Evolutionary conservation across 2,329 filamentous ascomycete genomes (phyloP), one percentile per base, ranked within the genome.

Genomic region (Blastomyces silverae): DNA sequence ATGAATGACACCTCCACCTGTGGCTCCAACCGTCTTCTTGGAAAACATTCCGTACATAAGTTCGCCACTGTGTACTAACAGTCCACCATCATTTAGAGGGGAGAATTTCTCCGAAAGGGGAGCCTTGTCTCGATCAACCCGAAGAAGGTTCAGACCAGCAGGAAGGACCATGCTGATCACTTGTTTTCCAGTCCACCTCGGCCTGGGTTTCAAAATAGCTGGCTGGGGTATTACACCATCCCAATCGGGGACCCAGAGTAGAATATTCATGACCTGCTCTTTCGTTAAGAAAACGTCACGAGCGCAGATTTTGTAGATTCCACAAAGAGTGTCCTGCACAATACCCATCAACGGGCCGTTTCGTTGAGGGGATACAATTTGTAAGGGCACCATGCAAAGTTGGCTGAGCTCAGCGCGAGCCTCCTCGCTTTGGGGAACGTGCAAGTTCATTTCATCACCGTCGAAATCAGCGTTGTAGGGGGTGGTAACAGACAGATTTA

Each of bases 401-500:
- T 97, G 89, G 77, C 87, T 91, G 71, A 99, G 87, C 78, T 99
- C 94, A 57, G 95, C 92, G 66, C 94, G 89, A 44, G 95, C 95
- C 78, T 99, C 95, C 74, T 99, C 92, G 48, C 90, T 94, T 74
- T 99, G 94, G 3, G 94, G 95, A 62, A 99, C 95, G 84, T 99
- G 94, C 80, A 99, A 86, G 76, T 99, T 99, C 94, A 99, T 99
- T 79, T 99, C 94, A 77, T 99, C 94, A 80, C 94, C 94, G 74
- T 99, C 94, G 80, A 99, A 99, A 90, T 99, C 94, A 72, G 94
- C 94, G 80, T 99, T 99, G 83, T 99, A 99, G 0, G 94, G 94
- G 37, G 92, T 96, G 0, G 95, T 99, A 73, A 99, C 94, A 0
- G 94, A 99, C 70, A 99, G 79, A 74, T 99, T 99, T 58, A 99